These are phyloP conservation scores for Magnolia kwangsiensis DNA, from an alignment of 164 flowering plant species.

Conservation along the genomic window DNA sequence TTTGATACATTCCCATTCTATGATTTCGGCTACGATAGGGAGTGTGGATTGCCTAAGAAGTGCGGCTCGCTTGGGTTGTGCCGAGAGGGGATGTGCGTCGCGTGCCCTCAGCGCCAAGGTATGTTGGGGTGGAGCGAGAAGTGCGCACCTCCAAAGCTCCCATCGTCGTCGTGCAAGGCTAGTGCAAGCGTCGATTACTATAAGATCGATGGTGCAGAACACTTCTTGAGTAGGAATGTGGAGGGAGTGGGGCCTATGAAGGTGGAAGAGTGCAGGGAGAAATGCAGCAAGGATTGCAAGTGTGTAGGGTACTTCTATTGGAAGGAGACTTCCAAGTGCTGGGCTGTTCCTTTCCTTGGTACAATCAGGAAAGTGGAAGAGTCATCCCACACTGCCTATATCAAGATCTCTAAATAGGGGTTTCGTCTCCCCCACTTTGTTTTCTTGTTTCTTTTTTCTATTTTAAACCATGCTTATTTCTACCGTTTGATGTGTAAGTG, in stretches of 20 bases:
- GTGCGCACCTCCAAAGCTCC: constrained; percentile 21
- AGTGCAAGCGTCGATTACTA: constrained; percentile 12
- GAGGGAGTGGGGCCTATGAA: constrained; percentile 20
- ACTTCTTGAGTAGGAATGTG: constrained; percentile 19
- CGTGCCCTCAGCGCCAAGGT: constrained; percentile 27
- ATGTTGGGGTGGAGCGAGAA: constrained; percentile 26
- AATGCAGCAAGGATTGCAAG: constrained; percentile 32
- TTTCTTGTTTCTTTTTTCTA: too few relatives aligned
- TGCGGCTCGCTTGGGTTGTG: constrained; percentile 37
- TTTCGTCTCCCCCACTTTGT: neutral
- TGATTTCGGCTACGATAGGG: neutral
- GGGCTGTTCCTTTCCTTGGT: constrained; percentile 16
- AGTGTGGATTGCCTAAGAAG: constrained; percentile 25
- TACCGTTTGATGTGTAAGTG: too few relatives aligned
- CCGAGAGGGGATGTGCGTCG: constrained; percentile 25
- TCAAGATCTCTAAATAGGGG: constrained; percentile 15
- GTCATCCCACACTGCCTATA: constrained; percentile 19
- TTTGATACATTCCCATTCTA: neutral
- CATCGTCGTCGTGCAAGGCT: constrained; percentile 5
- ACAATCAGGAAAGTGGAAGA: constrained; percentile 20
- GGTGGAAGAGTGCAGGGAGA: constrained; percentile 24
- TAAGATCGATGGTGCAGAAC: constrained; percentile 29
- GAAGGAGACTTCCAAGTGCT: constrained; percentile 21
- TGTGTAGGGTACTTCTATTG: constrained; percentile 34
- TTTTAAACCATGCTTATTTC: too few relatives aligned